Evolutionary conservation across 495 filamentous ascomycete genomes (phyloP).

Genomic region (Talaromyces nanjingensis): DNA sequence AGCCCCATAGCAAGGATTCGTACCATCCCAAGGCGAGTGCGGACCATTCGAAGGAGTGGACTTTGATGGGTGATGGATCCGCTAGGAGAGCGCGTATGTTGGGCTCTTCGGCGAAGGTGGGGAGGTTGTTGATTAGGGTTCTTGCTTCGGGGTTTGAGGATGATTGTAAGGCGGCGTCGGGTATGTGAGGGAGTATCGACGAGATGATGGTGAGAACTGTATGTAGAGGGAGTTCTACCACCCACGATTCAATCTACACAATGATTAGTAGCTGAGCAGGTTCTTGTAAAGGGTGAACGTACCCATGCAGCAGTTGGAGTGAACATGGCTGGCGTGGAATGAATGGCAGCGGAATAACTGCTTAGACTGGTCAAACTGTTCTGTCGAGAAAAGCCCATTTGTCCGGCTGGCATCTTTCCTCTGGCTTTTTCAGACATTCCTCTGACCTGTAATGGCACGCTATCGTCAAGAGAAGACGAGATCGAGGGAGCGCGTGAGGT

Average conservation of each 20-base stretch:
- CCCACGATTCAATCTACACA: slow-evolving; percentile 83
- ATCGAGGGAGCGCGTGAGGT: slow-evolving; percentile 66
- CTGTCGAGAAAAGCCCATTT: slow-evolving; percentile 78
- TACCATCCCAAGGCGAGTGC: slow-evolving; percentile 93
- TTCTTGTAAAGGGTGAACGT: slow-evolving; percentile 22
- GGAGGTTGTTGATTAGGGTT: slow-evolving; percentile 40
- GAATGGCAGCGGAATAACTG: slow-evolving; percentile 52
- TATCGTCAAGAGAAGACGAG: slow-evolving; percentile 68
- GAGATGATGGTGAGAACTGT: slow-evolving; percentile 77
- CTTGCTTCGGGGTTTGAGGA: slow-evolving; percentile 29
- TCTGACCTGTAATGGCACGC: slow-evolving; percentile 78
- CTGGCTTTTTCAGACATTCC: slow-evolving; percentile 98
- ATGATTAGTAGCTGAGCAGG: slow-evolving; percentile 9
- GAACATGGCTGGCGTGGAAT: slow-evolving; percentile 52
- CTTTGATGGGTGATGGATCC: slow-evolving; percentile 66
- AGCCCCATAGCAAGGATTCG: slow-evolving; percentile 89
- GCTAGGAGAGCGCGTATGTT: slow-evolving; percentile 49
- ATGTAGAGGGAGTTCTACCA: slow-evolving; percentile 85
- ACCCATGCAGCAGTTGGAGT: slow-evolving; percentile 72
- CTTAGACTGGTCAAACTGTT: slow-evolving; percentile 82
- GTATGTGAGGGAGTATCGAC: slow-evolving; percentile 41
- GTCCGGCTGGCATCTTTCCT: slow-evolving; percentile 90
- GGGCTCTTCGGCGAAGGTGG: slow-evolving; percentile 60
- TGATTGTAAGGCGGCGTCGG: slow-evolving; percentile 29
- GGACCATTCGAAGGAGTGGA: slow-evolving; percentile 95